Evolutionary conservation across 2,329 filamentous ascomycete genomes (phyloP), one percentile per base, ranked within the genome.

Genomic region (Stachybotrys chartarum): DNA sequence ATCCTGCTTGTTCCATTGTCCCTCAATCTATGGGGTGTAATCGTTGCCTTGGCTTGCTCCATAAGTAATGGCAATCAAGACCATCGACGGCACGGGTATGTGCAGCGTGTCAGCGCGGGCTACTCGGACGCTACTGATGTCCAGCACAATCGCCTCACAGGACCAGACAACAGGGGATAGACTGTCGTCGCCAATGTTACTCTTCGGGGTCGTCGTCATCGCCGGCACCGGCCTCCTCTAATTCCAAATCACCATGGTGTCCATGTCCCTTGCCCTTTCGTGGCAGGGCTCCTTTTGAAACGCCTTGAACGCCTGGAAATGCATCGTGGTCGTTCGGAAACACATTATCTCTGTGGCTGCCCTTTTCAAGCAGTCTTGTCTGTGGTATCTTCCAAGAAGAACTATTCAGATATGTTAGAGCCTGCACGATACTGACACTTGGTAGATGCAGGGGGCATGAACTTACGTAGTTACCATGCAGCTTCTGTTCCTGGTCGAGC

Each of bases 401-500:
- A 97, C 86, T 90, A 57, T 45, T 5, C 53, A n/a, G 30, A 50
- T 63, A 49, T 56, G 62, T 64, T 57, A 69, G 61, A n/a, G 52
- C 57, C 7, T 48, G 5, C n/a, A 24, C n/a, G 6, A 48, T 12
- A 16, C n/a, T 31, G 17, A 44, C 30, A 32, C 18, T 45, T 48
- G n/a, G 24, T 31, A 6, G 32, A 11, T 17, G n/a, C 18, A 30
- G 14, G n/a, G 55, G 12, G 2, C 30, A 50, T 16, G 14, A 50
- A 83, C 86, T 79, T 79, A 90, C 87, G 78, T 88, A 99, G 78
- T 97, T 97, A 65, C 95, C 95, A 61, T 75, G 77, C 67, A 91
- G 65, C 82, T 99, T 99, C 82, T 99, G 94, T 71, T 97, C 94
- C 73, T 97, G 92, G 74, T 99, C 94, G 64, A 97, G 83, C 79